Evolutionary conservation across 2,329 filamentous ascomycete genomes (phyloP), one percentile per base, ranked within the genome.

Genomic region (Botrytis hyacinthi): DNA sequence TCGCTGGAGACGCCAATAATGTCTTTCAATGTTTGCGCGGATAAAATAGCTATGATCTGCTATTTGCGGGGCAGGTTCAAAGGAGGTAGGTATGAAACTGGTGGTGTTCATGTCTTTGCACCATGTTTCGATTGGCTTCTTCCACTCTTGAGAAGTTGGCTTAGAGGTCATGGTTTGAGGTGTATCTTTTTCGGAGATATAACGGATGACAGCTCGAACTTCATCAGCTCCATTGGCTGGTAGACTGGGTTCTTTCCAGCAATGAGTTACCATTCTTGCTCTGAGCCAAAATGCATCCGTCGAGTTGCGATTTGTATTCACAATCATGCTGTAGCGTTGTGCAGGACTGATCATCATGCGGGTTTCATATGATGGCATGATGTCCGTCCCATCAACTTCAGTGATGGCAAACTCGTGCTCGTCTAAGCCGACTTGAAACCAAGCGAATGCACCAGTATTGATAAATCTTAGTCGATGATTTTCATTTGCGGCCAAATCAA

Each of bases 351-450:
- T 83, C 74, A 92, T 90, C 71, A 94, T 82, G 75, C 89, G 87
- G 48, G 87, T 85, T 10, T 90, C 86, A 1, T 87, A 83, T 7
- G 84, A 82, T 0, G 91, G 89, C 73, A 89, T 85, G 1, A 92
- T 87, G 51, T 89, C 87, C 1, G 90, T 89, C 26, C 91, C 92
- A 78, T 94, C 92, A 0, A 92, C 89, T 79, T 93, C 92, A 16
- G 91, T 89, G 63, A 94, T 83, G 48, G 83, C 84, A 80, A 92
- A 89, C 18, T 83, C 84, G 76, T 93, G 92, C 68, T 88, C 87
- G 76, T 94, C 92, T 63, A 93, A 85, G 79, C 89, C 89, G 42
- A 94, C 86, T 78, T 93, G 91, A 75, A 93, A 92, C 79, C 90
- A 89, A 2, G 91, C 90, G 78, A 93, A 92, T 0, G 89, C 90